Evolutionary conservation across 345 rosid genomes (phyloP), one percentile per base, ranked within the genome.

Genomic region (Lumnitzera racemosa): DNA sequence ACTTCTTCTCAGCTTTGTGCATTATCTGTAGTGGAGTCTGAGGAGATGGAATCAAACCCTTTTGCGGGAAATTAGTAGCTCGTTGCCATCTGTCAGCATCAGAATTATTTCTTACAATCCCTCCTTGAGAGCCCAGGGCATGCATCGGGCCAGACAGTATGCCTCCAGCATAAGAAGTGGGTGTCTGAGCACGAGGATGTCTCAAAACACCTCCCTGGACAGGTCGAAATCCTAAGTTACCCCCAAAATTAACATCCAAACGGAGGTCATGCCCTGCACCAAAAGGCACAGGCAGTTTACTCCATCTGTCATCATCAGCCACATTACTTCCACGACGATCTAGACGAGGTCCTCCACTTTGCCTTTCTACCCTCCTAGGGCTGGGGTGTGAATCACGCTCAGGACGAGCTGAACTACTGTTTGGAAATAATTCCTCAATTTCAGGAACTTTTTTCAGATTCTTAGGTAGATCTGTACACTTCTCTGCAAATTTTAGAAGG

Each of bases 1-100:
- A 90, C 70, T 86, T 95, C 61, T 54, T 95, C 74, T 90, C 96
- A 25, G 99, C 97, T 78, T 65, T 84, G 81, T 95, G 99, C 96
- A 95, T 95, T 70, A 63, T 65, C 83, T 78, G 88, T 62, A 78
- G 72, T 41, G 94, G 96, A 71, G 96, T 74, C 46, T 83, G 89
- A 6, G 97, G 96, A 59, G 92, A 94, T 63, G 95, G 84, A 77
- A 94, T 77, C 55, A 90, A 74, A 52, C 99, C 97, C 73, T 65
- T 86, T 61, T 80, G 89, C 62, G 74, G 95, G 67, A 75, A 79
- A 70, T 66, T 78, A 20, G 83, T 50, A 67, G 71, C 80, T 15
- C 89, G 96, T 61, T 83, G 99, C 99, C 99, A 94, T 74, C 83
- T 81, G 50, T 88, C 97, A 53, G 84, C 74, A 68, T 86, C 95